A percentile compares a stretch with the other conserved stretches of the same genome.
Evolutionary conservation across 352 stramenopile species (phyloP).

Genomic region (Pythium dissimile): DNA sequence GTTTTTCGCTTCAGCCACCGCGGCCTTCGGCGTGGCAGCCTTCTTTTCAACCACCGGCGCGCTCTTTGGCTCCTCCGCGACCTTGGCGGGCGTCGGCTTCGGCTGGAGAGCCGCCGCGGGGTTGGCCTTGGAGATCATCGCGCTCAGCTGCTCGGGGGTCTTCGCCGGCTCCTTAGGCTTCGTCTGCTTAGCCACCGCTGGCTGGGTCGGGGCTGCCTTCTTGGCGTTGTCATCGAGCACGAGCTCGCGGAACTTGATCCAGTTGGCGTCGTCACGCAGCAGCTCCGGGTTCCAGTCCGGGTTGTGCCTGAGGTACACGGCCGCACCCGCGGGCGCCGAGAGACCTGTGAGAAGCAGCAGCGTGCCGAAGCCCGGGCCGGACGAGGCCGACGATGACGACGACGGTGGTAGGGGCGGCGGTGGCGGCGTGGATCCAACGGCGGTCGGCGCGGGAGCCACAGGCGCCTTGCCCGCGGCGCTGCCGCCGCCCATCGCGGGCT

Average conservation of each 20-base stretch:
- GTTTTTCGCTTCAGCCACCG: neutral
- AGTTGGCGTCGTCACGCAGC: slow-evolving; percentile 57
- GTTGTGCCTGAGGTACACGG: slow-evolving; percentile 76
- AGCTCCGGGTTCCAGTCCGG: slow-evolving; percentile 69
- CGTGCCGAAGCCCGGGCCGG: slow-evolving; percentile 28
- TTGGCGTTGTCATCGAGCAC: slow-evolving; percentile 42
- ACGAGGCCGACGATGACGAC: slow-evolving; percentile 30
- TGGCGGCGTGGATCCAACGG: neutral
- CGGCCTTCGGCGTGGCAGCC: neutral
- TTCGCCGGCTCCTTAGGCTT: slow-evolving; percentile 24
- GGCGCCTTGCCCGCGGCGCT: slow-evolving; percentile 9
- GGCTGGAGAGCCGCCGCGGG: slow-evolving; percentile 14
- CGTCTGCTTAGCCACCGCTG: slow-evolving; percentile 11
- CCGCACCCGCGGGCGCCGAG: slow-evolving; percentile 42
- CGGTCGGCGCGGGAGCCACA: neutral
- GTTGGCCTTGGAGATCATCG: slow-evolving; percentile 40
- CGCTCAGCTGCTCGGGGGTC: slow-evolving; percentile 47
- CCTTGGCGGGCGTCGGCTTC: slow-evolving; percentile 7
- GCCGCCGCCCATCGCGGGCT: slow-evolving; percentile 8
- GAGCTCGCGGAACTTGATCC: slow-evolving; percentile 72
- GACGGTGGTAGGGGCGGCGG: slow-evolving; percentile 1
- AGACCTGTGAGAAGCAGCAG: slow-evolving; percentile 49
- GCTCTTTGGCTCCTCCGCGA: slow-evolving; percentile 15
- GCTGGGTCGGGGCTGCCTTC: neutral
- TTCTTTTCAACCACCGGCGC: slow-evolving; percentile 12